A percentile compares a stretch with the other conserved stretches of the same genome.
These are phyloP conservation scores for Auriculariales sp. DNA, from an alignment of 768 basidiomycete genomes.

Conservation along the genomic window DNA sequence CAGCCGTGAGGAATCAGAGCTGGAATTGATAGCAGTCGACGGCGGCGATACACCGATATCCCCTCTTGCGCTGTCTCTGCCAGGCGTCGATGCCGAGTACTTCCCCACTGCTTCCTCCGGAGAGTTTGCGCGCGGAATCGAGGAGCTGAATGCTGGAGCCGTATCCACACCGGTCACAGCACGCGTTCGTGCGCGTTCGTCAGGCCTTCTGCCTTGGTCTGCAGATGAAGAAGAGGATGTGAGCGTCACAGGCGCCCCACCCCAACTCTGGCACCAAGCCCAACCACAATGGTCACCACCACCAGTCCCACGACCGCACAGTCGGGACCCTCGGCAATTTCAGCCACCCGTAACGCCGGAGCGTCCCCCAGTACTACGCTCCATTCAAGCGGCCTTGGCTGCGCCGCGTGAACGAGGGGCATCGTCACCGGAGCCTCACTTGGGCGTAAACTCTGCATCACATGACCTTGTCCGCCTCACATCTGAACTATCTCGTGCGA, in stretches of 20 bases:
- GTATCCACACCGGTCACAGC: no score
- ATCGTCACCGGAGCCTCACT: no score
- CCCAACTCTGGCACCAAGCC: no score
- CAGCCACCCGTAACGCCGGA: not conserved
- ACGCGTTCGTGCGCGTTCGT: no score
- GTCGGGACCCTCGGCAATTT: not conserved
- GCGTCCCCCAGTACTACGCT: not conserved
- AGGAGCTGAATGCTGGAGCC: no score
- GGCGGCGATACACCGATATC: not conserved
- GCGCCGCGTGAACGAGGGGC: not conserved
- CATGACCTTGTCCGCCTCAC: not conserved
- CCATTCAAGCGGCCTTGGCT: not conserved
- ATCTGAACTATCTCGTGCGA: not conserved
- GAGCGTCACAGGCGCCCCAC: no score
- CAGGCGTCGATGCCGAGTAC: not conserved
- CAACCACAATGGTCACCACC: no score
- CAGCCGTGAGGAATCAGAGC: not conserved
- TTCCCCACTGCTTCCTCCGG: no score
- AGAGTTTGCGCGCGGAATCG: no score
- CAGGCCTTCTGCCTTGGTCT: no score
- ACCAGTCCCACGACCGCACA: not conserved
- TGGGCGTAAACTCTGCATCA: no score
- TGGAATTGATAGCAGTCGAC: not conserved
- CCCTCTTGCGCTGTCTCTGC: not conserved
- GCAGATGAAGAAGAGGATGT: no score